Evolutionary conservation across 202 grass and related monocot species (phyloP).

Genomic region (Bolboschoenoplectus hybrid): DNA sequence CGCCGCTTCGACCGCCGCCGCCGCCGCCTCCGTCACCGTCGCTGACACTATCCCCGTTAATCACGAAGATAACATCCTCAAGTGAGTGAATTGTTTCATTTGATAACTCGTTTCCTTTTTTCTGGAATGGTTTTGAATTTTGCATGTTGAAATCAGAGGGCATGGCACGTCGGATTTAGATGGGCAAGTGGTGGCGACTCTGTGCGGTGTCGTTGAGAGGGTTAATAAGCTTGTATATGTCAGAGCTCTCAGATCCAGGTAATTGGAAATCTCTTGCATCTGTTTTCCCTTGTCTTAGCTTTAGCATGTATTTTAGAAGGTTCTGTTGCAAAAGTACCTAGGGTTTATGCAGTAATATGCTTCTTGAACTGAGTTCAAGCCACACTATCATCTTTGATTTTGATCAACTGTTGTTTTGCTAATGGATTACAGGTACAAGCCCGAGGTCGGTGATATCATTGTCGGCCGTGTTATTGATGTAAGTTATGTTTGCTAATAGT

Average conservation of each 20-base stretch:
- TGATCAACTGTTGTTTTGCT: neutral
- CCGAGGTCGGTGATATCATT: constrained; percentile 97
- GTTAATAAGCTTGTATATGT: constrained; percentile 96
- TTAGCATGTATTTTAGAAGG: neutral
- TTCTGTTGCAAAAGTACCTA: neutral
- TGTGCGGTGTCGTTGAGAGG: constrained; percentile 90
- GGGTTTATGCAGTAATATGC: neutral
- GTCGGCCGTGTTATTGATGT: constrained; percentile 97
- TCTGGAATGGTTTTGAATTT: neutral
- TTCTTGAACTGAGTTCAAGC: neutral
- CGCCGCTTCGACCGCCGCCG: constrained; percentile 37
- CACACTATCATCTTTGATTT: neutral
- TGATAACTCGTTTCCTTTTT: neutral
- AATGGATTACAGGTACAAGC: constrained; percentile 74
- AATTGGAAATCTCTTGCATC: constrained; percentile 2
- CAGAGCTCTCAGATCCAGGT: constrained; percentile 76
- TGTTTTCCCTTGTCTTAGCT: neutral
- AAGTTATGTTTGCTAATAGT: neutral
- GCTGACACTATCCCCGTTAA: constrained; percentile 76
- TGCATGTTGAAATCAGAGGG: constrained; percentile 53
- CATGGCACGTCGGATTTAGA: constrained; percentile 76
- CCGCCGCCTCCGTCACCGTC: constrained; percentile 52
- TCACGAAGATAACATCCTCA: constrained; percentile 85
- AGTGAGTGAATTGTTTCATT: constrained; percentile 43
- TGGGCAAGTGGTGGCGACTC: constrained; percentile 79